A percentile compares a stretch with the other conserved stretches of the same genome.
Evolutionary conservation across 176 grass and related monocot genomes (phyloP).

Genomic region (Urochloa ruziziensis): DNA sequence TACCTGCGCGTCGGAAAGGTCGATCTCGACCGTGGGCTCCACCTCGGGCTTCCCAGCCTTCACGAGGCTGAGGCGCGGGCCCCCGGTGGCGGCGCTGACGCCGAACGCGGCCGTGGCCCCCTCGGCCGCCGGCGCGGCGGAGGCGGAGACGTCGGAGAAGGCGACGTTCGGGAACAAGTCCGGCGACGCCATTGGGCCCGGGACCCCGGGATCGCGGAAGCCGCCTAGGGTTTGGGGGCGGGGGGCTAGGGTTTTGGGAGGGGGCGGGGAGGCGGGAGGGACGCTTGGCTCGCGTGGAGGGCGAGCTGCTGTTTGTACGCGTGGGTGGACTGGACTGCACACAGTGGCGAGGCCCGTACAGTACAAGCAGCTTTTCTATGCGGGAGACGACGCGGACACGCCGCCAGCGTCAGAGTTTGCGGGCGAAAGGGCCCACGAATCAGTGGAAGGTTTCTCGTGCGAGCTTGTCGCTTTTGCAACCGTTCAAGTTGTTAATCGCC

Average conservation of each 20-base stretch:
- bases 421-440: not conserved
- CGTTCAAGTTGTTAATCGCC: not conserved
- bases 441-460: not conserved
- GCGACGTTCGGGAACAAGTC: constrained; percentile 54
- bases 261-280: not conserved
- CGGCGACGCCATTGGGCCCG: constrained; percentile 41
- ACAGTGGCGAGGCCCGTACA: not conserved
- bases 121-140: constrained; percentile 7
- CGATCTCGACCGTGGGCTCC: constrained; percentile 42
- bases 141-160: constrained; percentile 50
- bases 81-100: constrained; percentile 24
- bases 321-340: constrained; percentile 4
- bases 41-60: not conserved
- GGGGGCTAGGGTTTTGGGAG: constrained; percentile 44
- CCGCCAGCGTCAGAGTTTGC: not conserved
- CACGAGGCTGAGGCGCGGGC: constrained; percentile 43
- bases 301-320: constrained; percentile 25
- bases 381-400: constrained; percentile 11
- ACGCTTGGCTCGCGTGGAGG: constrained; percentile 4
- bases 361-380: not conserved
- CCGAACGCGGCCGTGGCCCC: constrained; percentile 52
- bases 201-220: not conserved
- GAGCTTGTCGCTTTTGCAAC: not conserved
- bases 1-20: constrained; percentile 78
- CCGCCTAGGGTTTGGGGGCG: constrained; percentile 28